phyloP scores from a whole-genome alignment of 2,329 filamentous ascomycete species.

The Clonostachys solani region DNA sequence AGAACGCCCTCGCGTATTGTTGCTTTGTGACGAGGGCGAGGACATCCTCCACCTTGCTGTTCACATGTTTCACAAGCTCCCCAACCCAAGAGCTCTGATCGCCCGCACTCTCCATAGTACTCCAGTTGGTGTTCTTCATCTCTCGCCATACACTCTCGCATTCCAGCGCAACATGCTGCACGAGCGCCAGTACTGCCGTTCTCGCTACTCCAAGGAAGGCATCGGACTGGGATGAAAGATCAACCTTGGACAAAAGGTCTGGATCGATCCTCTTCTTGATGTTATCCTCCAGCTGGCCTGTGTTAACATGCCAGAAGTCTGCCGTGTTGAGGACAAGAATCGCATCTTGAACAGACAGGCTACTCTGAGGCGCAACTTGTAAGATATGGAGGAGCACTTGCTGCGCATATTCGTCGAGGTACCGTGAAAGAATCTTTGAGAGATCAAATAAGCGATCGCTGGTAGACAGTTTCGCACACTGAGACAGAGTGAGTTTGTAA shows the following conservation, averaged over 20 bases:
- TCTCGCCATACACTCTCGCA: constrained; percentile 90
- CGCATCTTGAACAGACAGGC: constrained; percentile 64
- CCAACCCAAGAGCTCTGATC: constrained; percentile 92
- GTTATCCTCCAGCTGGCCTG: constrained; percentile 89
- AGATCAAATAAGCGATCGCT: constrained; percentile 83
- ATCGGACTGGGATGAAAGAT: constrained; percentile 90
- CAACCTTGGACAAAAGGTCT: constrained; percentile 70
- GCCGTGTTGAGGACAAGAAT: constrained; percentile 91
- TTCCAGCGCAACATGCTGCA: constrained; percentile 76
- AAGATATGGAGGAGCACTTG: constrained; percentile 77
- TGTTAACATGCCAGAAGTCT: constrained; percentile 94
- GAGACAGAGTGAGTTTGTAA: constrained; percentile 86
- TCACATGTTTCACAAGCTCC: constrained; percentile 72
- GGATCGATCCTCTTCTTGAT: constrained; percentile 87
- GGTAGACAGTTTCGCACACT: constrained; percentile 94
- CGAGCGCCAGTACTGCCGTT: constrained; percentile 77
- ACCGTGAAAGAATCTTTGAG: constrained; percentile 81
- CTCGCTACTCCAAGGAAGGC: constrained; percentile 93
- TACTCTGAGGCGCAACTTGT: constrained; percentile 49
- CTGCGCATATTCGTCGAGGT: constrained; percentile 92
- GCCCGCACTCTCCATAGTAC: constrained; percentile 85
- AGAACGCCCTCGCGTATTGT: constrained; percentile 91
- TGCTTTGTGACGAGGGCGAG: constrained; percentile 78
- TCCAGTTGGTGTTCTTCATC: constrained; percentile 96
- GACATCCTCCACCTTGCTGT: constrained; percentile 69